Evolutionary conservation across 257 asterid species (phyloP).

Genomic region (Oldenlandia corymbosa): DNA sequence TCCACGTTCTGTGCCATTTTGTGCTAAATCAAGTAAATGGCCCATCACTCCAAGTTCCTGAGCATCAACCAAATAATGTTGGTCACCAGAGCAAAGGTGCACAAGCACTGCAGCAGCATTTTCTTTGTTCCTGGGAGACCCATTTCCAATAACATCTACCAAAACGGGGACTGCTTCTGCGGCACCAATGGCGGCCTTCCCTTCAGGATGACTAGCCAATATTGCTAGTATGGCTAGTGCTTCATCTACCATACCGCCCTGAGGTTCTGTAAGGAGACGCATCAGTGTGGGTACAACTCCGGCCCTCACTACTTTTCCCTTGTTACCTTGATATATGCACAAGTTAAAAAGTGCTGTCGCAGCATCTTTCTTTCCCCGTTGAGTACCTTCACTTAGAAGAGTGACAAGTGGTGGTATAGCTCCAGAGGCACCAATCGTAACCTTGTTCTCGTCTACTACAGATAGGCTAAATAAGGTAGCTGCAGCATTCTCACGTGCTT

Average conservation of each 20-base stretch:
- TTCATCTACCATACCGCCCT: slow-evolving; percentile 84
- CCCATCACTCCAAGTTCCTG: slow-evolving; percentile 77
- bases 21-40: slow-evolving; percentile 56
- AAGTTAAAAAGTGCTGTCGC: slow-evolving; percentile 89
- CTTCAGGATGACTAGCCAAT: slow-evolving; percentile 76
- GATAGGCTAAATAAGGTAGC: slow-evolving; percentile 95
- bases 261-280: slow-evolving; percentile 73
- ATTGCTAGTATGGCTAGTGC: slow-evolving; percentile 88
- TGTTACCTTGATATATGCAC: slow-evolving; percentile 93
- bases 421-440: slow-evolving; percentile 70
- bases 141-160: slow-evolving; percentile 61
- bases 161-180: slow-evolving; percentile 78
- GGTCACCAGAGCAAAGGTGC: slow-evolving; percentile 81
- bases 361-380: slow-evolving; percentile 87
- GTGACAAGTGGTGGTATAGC: slow-evolving; percentile 82
- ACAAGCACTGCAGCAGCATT: slow-evolving; percentile 85
- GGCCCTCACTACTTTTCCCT: slow-evolving; percentile 89
- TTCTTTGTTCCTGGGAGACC: slow-evolving; percentile 82
- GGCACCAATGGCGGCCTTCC: slow-evolving; percentile 69
- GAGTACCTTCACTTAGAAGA: slow-evolving; percentile 72
- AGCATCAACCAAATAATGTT: slow-evolving; percentile 52
- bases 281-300: slow-evolving; percentile 79
- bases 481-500: slow-evolving; percentile 92
- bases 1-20: slow-evolving; percentile 86
- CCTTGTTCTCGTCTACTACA: slow-evolving; percentile 82